These are phyloP conservation scores for Dendrocalamus latiflorus DNA, from an alignment of 202 grass and related monocot species.

Conservation along the genomic window DNA sequence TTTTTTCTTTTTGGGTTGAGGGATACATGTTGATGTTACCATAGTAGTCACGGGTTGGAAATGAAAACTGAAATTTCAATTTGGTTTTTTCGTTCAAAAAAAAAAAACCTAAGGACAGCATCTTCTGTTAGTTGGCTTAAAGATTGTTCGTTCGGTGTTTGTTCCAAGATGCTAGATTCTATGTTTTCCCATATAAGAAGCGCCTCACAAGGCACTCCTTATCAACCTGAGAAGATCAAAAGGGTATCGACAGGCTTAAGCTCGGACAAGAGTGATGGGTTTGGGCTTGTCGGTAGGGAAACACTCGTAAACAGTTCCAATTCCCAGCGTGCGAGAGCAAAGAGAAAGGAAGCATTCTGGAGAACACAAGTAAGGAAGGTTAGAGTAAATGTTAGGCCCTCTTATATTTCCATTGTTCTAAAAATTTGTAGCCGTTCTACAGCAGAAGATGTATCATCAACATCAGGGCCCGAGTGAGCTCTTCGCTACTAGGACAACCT, in stretches of 20 bases:
- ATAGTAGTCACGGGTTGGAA: slow-evolving; percentile 19
- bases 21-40: background rate
- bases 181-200: slow-evolving; percentile 86
- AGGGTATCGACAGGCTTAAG: slow-evolving; percentile 37
- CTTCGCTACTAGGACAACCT: slow-evolving; percentile 55
- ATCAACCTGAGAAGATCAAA: slow-evolving; percentile 66
- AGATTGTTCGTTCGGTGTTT: slow-evolving; percentile 48
- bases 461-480: slow-evolving; percentile 63
- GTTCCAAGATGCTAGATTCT: slow-evolving; percentile 76
- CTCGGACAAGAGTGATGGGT: slow-evolving; percentile 13
- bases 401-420: slow-evolving; percentile 2
- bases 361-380: slow-evolving; percentile 33
- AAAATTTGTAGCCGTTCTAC: slow-evolving; percentile 21
- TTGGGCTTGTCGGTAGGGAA: slow-evolving; percentile 10
- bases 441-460: slow-evolving; percentile 91
- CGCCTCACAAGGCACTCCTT: slow-evolving; percentile 43
- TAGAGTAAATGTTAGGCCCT: background rate
- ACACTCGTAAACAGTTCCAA: background rate
- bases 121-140: slow-evolving; percentile 50
- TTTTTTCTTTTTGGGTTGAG: background rate
- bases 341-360: background rate
- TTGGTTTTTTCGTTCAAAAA: slow-evolving; percentile 7
- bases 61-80: background rate
- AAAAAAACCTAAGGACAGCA: slow-evolving; percentile 23
- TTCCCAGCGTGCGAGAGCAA: slow-evolving; percentile 19